Evolutionary conservation across 306 rosid species (phyloP).

Genomic region (Echinosophora koreensis): DNA sequence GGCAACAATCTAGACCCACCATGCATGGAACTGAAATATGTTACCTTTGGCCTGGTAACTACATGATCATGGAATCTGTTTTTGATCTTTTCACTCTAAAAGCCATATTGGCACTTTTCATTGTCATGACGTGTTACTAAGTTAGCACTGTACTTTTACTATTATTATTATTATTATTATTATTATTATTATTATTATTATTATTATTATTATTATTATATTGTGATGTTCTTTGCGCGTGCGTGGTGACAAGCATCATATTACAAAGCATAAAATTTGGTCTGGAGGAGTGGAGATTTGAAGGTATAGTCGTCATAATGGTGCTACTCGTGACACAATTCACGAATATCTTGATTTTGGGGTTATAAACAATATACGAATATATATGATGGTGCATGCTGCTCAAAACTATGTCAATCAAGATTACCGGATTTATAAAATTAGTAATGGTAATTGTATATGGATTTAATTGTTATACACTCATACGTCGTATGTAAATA

Average conservation of each 20-base stretch:
- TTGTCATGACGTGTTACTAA: neutral
- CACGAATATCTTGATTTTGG: conserved; percentile 1
- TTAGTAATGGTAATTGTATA: too few species aligned
- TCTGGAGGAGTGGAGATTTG: neutral
- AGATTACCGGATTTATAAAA: neutral
- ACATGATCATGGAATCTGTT: conserved; percentile 23
- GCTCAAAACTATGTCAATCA: neutral
- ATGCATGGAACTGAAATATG: conserved; percentile 47
- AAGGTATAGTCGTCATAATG: neutral
- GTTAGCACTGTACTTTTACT: conserved; percentile 39
- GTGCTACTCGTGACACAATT: neutral
- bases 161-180: neutral
- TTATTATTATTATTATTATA: neutral
- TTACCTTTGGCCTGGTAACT: conserved; percentile 39
- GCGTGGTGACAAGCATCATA: conserved; percentile 40
- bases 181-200: neutral
- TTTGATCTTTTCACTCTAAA: conserved; percentile 7
- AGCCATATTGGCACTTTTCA: conserved; percentile 26
- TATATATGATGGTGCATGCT: neutral
- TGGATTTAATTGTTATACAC: too few species aligned
- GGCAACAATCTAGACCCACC: conserved; percentile 73
- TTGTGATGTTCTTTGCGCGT: conserved; percentile 22
- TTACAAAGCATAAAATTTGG: conserved; percentile 16
- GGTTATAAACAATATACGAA: conserved; percentile 11
- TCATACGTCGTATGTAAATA: too few species aligned